These are phyloP conservation scores for Cichorium intybus DNA, from an alignment of 140 eudicot genomes.

Conservation along the genomic window DNA sequence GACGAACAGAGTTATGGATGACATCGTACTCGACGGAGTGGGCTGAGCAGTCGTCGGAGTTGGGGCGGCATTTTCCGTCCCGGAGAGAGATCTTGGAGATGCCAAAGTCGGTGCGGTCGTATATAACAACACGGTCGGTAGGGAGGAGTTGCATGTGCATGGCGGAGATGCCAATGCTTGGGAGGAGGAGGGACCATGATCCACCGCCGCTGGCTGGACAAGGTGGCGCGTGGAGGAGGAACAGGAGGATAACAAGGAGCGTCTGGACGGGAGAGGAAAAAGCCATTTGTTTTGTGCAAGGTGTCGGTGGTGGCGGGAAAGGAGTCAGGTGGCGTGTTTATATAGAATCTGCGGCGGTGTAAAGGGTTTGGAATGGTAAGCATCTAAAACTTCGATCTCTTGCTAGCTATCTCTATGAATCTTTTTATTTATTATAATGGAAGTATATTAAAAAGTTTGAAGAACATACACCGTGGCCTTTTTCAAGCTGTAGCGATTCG, in stretches of 20 bases:
- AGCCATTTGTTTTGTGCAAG: conserved; percentile 2
- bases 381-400: not conserved
- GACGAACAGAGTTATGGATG: conserved; percentile 45
- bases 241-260: not conserved
- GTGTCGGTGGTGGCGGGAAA: conserved; percentile 7
- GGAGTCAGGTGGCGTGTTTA: conserved; percentile 14
- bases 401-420: not conserved
- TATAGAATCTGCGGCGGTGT: conserved; percentile 22
- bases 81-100: conserved; percentile 70
- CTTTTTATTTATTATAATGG: not conserved
- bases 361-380: conserved; percentile 22
- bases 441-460: not conserved
- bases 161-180: conserved; percentile 68
- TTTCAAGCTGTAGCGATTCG: conserved; percentile 8
- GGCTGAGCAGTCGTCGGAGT: conserved; percentile 62
- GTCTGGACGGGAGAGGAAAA: not conserved
- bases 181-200: conserved; percentile 49
- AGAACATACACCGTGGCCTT: not conserved
- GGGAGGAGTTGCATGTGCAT: conserved; percentile 96
- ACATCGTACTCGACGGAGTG: conserved; percentile 74
- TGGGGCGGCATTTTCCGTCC: conserved; percentile 43
- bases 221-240: conserved; percentile 9
- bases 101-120: conserved; percentile 82
- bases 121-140: conserved; percentile 66
- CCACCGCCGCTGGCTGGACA: conserved; percentile 34